These are phyloP conservation scores for Penicillium atrosanguineum DNA, from an alignment of 495 filamentous ascomycete species.

Conservation along the genomic window DNA sequence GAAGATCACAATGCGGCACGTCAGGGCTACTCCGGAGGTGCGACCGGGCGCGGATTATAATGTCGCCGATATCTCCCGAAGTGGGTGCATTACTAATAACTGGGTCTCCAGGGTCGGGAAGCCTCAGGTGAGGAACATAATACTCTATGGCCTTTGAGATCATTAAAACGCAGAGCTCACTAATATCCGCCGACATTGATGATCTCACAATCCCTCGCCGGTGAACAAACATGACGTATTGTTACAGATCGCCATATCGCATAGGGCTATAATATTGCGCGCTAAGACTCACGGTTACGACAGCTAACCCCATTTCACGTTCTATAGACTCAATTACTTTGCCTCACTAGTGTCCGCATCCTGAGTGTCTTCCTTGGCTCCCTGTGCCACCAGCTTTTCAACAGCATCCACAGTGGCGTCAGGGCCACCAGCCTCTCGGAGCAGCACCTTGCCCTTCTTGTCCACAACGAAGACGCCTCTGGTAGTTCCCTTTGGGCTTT, in stretches of 20 bases:
- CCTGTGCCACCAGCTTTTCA: conserved; percentile 30
- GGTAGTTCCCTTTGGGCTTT: conserved; percentile 68
- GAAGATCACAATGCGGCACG: conserved; percentile 13
- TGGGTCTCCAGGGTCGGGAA: background rate
- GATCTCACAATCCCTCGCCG: background rate
- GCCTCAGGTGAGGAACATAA: background rate
- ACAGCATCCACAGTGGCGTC: conserved; percentile 49
- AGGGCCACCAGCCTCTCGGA: conserved; percentile 43
- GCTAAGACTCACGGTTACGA: background rate
- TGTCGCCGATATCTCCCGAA: background rate
- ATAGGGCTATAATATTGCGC: background rate
- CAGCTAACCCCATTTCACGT: background rate
- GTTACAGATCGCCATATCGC: background rate
- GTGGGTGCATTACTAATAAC: conserved; percentile 3
- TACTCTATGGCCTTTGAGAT: background rate
- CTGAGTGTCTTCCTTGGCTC: conserved; percentile 7
- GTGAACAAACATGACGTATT: background rate
- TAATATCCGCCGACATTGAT: background rate
- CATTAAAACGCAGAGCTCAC: background rate
- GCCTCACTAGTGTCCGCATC: conserved; percentile 7
- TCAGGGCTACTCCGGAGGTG: conserved; percentile 19
- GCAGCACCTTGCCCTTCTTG: conserved; percentile 56
- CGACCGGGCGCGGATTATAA: conserved; percentile 11
- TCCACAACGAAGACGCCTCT: conserved; percentile 86
- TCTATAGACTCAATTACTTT: conserved; percentile 2